Evolutionary conservation across 2,329 filamentous ascomycete genomes (phyloP).

Genomic region (Ceratocystis destructans): DNA sequence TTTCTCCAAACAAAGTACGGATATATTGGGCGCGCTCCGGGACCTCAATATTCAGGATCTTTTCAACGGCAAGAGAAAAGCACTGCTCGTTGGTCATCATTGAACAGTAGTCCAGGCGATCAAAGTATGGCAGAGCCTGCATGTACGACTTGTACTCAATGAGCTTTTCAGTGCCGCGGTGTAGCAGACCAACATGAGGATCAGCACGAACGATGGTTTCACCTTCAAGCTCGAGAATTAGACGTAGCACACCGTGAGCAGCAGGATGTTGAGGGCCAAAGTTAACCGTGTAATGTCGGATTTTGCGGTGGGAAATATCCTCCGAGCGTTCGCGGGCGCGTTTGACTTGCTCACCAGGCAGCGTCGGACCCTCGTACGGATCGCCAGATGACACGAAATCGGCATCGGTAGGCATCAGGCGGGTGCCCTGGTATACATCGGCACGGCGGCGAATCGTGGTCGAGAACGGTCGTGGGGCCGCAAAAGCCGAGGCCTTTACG

Average conservation of each 20-base stretch:
- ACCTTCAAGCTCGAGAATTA: conserved; percentile 95
- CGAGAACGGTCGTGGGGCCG: conserved; percentile 47
- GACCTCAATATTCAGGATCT: conserved; percentile 92
- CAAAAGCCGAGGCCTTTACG: not conserved
- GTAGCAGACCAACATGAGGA: conserved; percentile 89
- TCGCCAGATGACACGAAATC: conserved; percentile 44
- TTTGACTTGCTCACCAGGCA: conserved; percentile 32
- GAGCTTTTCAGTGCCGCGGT: conserved; percentile 96
- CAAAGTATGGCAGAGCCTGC: conserved; percentile 96
- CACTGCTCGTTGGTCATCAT: conserved; percentile 99
- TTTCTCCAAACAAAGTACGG: conserved; percentile 85
- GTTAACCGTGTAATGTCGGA: conserved; percentile 98
- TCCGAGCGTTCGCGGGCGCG: conserved; percentile 31
- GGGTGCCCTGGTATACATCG: conserved; percentile 41
- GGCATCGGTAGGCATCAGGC: conserved; percentile 50
- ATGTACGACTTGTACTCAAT: conserved; percentile 99
- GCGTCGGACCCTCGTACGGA: conserved; percentile 34
- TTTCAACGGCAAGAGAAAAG: conserved; percentile 89
- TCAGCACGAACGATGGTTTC: conserved; percentile 95
- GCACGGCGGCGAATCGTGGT: conserved; percentile 49
- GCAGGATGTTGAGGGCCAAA: conserved; percentile 98
- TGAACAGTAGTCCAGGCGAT: conserved; percentile 95
- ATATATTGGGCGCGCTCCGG: conserved; percentile 95
- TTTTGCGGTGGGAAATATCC: conserved; percentile 55
- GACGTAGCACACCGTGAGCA: conserved; percentile 89